phyloP scores from a whole-genome alignment of 352 stramenopile genomes.

The Pythium catenulatum region DNA sequence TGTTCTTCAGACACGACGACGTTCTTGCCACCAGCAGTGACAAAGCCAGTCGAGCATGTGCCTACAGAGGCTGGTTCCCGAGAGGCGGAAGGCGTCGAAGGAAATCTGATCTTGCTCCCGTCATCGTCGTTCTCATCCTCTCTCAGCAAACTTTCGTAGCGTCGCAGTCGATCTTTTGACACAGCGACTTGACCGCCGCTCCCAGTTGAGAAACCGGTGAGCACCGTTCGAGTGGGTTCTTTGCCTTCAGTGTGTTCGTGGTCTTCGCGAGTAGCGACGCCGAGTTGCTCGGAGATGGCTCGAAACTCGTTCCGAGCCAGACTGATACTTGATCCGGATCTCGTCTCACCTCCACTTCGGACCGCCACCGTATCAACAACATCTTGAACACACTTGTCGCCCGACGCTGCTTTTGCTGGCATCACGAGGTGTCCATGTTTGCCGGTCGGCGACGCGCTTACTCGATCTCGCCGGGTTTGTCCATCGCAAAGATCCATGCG shows the following conservation, averaged over 20 bases:
- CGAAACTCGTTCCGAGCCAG: too few species aligned
- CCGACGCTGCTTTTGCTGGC: too few species aligned
- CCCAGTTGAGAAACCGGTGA: slow-evolving; percentile 18
- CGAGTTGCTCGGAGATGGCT: too few species aligned
- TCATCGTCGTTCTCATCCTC: not conserved
- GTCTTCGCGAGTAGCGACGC: too few species aligned
- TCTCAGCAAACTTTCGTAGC: slow-evolving; percentile 12
- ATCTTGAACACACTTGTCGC: too few species aligned
- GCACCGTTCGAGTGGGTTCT: not conserved
- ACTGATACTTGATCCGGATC: slow-evolving; percentile 57
- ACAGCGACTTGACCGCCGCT: not conserved
- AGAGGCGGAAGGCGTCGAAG: not conserved
- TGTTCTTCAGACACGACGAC: slow-evolving; percentile 59
- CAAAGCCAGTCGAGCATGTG: slow-evolving; percentile 39
- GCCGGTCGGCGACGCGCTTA: not conserved
- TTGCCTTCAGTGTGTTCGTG: too few species aligned
- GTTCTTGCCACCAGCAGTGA: slow-evolving; percentile 60
- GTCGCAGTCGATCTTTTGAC: not conserved
- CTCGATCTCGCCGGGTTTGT: not conserved
- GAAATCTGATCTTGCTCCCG: too few species aligned
- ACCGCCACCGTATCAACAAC: too few species aligned
- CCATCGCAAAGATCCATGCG: too few species aligned
- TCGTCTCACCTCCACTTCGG: slow-evolving; percentile 42
- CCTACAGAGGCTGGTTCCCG: not conserved
- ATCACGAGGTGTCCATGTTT: not conserved